These are phyloP conservation scores for Intubia oerlemansii DNA, from an alignment of 2,329 filamentous ascomycete species.

Conservation along the genomic window DNA sequence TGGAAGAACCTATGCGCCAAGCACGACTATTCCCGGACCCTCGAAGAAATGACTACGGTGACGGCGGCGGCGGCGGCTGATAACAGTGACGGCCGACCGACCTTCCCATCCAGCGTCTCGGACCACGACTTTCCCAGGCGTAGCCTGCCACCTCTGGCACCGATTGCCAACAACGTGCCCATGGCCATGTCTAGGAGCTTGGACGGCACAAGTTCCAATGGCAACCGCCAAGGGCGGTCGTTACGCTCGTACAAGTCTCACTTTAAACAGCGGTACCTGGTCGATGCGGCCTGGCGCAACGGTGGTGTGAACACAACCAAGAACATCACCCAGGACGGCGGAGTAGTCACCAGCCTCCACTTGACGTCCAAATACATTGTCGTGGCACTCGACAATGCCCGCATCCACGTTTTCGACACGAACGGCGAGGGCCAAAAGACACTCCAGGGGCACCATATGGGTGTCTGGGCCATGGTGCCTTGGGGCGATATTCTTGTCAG, in stretches of 20 bases:
- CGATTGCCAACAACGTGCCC: conserved; percentile 14
- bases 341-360: conserved; percentile 89
- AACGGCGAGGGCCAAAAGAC: conserved; percentile 76
- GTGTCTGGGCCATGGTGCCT: conserved; percentile 98
- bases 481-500: conserved; percentile 92
- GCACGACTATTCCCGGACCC: conserved; percentile 48
- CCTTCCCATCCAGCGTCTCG: conserved; percentile 14
- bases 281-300: conserved; percentile 90
- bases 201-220: conserved; percentile 21
- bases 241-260: conserved; percentile 81
- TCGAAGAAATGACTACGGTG: too few relatives aligned
- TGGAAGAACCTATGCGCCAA: conserved; percentile 97
- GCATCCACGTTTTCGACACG: conserved; percentile 94
- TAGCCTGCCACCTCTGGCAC: conserved; percentile 12
- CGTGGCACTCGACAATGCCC: conserved; percentile 90
- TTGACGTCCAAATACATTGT: conserved; percentile 93
- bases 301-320: conserved; percentile 67
- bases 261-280: conserved; percentile 93
- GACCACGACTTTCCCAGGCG: conserved; percentile 4
- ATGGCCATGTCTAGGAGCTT: conserved; percentile 27
- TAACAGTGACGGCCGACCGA: conserved; percentile 13
- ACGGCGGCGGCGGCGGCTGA: too few relatives aligned
- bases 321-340: conserved; percentile 89
- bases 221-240: conserved; percentile 30
- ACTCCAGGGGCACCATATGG: conserved; percentile 91